Evolutionary conservation across 2,329 filamentous ascomycete genomes (phyloP).

Genomic region (Penicillium sp.): DNA sequence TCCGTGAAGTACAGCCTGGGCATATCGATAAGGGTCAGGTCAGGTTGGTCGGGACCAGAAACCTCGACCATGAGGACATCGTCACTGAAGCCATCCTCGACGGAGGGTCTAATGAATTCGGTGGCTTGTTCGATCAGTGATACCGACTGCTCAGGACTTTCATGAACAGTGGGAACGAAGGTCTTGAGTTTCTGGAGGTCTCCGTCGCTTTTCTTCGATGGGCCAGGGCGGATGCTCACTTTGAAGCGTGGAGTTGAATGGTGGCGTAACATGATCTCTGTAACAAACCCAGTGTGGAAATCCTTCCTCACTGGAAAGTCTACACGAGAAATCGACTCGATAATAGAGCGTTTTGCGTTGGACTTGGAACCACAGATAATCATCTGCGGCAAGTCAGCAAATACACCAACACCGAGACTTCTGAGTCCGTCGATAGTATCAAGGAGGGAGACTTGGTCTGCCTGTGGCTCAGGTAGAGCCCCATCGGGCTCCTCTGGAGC

Average conservation of each 20-base stretch:
- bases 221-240: slow-evolving; percentile 44
- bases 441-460: slow-evolving; percentile 39
- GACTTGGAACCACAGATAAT: slow-evolving; percentile 62
- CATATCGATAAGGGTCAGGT: slow-evolving; percentile 62
- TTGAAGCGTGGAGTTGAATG: slow-evolving; percentile 20
- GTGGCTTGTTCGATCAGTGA: slow-evolving; percentile 55
- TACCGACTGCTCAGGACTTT: slow-evolving; percentile 36
- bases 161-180: slow-evolving; percentile 3
- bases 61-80: slow-evolving; percentile 61
- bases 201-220: slow-evolving; percentile 11
- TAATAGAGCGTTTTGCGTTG: slow-evolving; percentile 57
- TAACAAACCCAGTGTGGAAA: slow-evolving; percentile 57
- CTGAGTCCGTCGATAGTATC: slow-evolving; percentile 56
- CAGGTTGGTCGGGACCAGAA: slow-evolving; percentile 58
- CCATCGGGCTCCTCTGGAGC: background rate
- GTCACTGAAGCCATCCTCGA: slow-evolving; percentile 31
- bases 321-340: slow-evolving; percentile 59
- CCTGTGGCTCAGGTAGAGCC: background rate
- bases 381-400: slow-evolving; percentile 54
- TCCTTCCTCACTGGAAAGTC: slow-evolving; percentile 57
- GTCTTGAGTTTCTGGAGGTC: slow-evolving; percentile 4
- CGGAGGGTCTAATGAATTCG: slow-evolving; percentile 51
- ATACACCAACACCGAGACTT: slow-evolving; percentile 49
- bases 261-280: slow-evolving; percentile 57
- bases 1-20: slow-evolving; percentile 59